These are phyloP conservation scores for Chrysoporthe austroafricana DNA, from an alignment of 2,329 filamentous ascomycete genomes.

Conservation along the genomic window DNA sequence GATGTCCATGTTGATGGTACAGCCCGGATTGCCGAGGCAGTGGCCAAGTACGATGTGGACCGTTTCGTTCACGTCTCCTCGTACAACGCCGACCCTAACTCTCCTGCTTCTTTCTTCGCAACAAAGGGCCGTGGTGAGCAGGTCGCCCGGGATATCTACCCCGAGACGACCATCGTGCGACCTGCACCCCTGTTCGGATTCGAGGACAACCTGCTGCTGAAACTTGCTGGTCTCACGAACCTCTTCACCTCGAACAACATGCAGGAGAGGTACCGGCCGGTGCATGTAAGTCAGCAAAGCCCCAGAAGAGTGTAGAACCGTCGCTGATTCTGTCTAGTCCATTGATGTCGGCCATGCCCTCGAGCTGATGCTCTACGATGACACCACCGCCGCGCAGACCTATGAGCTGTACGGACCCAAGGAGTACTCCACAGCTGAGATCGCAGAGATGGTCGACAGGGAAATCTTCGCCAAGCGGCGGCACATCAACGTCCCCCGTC, in stretches of 20 bases:
- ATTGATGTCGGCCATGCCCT: slow-evolving; percentile 90
- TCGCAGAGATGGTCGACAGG: slow-evolving; percentile 83
- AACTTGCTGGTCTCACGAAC: slow-evolving; percentile 78
- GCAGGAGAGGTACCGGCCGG: slow-evolving; percentile 87
- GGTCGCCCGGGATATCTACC: slow-evolving; percentile 85
- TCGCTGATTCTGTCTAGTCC: slow-evolving; percentile 49
- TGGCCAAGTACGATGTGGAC: slow-evolving; percentile 97
- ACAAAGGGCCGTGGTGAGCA: slow-evolving; percentile 88
- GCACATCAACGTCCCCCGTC: slow-evolving; percentile 89
- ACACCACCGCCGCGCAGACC: slow-evolving; percentile 86
- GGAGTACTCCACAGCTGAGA: slow-evolving; percentile 87
- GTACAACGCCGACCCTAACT: slow-evolving; percentile 82
- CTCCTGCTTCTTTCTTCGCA: slow-evolving; percentile 84
- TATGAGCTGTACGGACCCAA: slow-evolving; percentile 94
- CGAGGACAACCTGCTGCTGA: slow-evolving; percentile 89
- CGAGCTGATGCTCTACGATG: slow-evolving; percentile 88
- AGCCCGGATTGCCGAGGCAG: slow-evolving; percentile 89
- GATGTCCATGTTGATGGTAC: slow-evolving; percentile 94
- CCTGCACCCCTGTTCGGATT: slow-evolving; percentile 94
- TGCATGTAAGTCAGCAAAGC: slow-evolving; percentile 67
- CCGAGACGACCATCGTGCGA: slow-evolving; percentile 94
- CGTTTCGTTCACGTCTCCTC: slow-evolving; percentile 96
- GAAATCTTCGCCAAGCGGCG: slow-evolving; percentile 90
- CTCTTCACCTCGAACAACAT: slow-evolving; percentile 91
- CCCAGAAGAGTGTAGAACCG: neutral